Percentiles rank a stretch among this genome's conserved stretches.
These are phyloP conservation scores for Sphaerobolus stellatus DNA, from an alignment of 1,284 basidiomycete species.

Conservation along the genomic window DNA sequence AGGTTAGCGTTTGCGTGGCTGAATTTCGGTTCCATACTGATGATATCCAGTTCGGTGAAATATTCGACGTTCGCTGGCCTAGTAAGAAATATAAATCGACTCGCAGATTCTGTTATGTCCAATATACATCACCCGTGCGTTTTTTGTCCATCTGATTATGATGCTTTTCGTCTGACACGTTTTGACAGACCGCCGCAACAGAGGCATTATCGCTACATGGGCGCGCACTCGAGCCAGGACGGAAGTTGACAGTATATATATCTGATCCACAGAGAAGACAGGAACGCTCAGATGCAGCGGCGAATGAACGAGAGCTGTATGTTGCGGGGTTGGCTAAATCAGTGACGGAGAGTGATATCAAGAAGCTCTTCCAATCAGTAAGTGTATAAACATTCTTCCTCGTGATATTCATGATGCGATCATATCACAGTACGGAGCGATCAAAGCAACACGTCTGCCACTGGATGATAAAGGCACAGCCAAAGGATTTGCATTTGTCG, in stretches of 20 bases:
- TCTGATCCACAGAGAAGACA: constrained; percentile 91
- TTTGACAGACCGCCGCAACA: constrained; percentile 64
- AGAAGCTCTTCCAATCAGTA: constrained; percentile 74
- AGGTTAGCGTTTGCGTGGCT: constrained; percentile 45
- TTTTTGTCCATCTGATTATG: not conserved
- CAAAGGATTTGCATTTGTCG: constrained; percentile 92
- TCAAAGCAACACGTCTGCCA: constrained; percentile 81
- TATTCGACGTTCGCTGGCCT: constrained; percentile 97
- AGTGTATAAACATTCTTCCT: constrained; percentile 19
- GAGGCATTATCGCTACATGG: constrained; percentile 78
- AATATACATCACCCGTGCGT: constrained; percentile 81
- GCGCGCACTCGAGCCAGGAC: constrained; percentile 65
- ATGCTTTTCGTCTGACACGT: not conserved
- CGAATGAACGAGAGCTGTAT: constrained; percentile 81
- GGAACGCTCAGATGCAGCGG: constrained; percentile 81
- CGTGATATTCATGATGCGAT: not conserved
- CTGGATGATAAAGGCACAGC: constrained; percentile 67
- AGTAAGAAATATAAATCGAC: constrained; percentile 93
- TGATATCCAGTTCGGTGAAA: constrained; percentile 69
- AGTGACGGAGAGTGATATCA: constrained; percentile 70
- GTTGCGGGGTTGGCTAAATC: constrained; percentile 81
- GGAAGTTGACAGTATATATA: constrained; percentile 75
- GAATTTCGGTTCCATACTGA: constrained; percentile 4
- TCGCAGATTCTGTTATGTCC: constrained; percentile 93
- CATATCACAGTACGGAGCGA: constrained; percentile 63